A percentile compares a stretch with the other conserved stretches of the same genome.
These are phyloP conservation scores for Nasturtium officinale DNA, from an alignment of 345 rosid genomes.

Conservation along the genomic window DNA sequence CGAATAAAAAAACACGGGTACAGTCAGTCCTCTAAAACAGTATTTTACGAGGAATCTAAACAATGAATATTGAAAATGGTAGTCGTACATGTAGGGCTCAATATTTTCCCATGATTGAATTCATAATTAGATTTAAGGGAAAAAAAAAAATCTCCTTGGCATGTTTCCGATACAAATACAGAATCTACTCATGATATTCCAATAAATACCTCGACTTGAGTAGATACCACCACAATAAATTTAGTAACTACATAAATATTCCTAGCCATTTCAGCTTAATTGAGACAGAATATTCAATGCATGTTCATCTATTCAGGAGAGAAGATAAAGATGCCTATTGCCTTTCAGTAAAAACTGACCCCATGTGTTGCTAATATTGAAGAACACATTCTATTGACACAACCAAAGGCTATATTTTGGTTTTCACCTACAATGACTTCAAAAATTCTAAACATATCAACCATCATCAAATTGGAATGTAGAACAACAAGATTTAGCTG, in stretches of 20 bases:
- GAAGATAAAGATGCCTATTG: neutral
- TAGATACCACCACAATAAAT: neutral
- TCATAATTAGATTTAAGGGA: neutral
- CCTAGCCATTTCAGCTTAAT: neutral
- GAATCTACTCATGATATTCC: conserved; percentile 1
- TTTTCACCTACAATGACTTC: neutral
- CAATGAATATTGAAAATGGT: neutral
- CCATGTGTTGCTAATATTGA: neutral
- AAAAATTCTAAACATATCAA: conserved; percentile 11
- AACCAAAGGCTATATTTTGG: neutral
- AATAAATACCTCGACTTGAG: neutral
- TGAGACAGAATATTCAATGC: neutral
- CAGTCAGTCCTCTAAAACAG: neutral
- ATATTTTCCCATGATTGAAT: conserved; percentile 17
- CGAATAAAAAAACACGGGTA: neutral
- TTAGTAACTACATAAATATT: neutral
- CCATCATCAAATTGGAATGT: conserved; percentile 8
- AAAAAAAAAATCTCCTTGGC: neutral
- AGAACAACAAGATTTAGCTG: neutral
- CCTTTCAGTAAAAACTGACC: conserved; percentile 2
- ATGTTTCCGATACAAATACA: conserved; percentile 1
- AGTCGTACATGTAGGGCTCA: neutral
- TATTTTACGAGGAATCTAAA: neutral
- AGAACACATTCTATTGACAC: neutral
- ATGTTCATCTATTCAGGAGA: neutral